Conservation (phyloP, 768 basidiomycete genomes). For the Botryobasidium botryosum region DNA sequence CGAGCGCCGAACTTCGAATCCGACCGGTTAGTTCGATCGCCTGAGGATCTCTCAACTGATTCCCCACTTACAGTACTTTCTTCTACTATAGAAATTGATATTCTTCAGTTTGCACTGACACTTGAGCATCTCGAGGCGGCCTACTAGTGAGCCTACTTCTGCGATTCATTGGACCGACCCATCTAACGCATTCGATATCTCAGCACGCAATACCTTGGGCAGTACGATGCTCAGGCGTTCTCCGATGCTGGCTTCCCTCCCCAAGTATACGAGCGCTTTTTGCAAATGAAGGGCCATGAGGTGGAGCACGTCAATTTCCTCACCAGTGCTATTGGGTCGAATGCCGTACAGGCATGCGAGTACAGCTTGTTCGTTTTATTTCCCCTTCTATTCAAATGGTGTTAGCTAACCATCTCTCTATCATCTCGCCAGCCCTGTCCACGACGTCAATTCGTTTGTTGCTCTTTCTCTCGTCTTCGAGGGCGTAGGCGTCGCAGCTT, state of each 20-base stretch:
- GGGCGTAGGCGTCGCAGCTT: conserved; percentile 38
- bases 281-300: conserved; percentile 27
- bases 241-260: conserved; percentile 22
- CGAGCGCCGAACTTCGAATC: too few species aligned
- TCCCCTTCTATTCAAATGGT: too few species aligned
- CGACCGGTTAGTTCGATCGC: too few species aligned
- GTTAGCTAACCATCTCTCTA: too few species aligned
- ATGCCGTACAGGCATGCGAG: conserved; percentile 23
- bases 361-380: too few species aligned
- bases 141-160: conserved; percentile 5
- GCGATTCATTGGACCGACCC: too few species aligned
- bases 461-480: conserved; percentile 35
- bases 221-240: conserved; percentile 29
- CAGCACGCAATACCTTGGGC: too few species aligned
- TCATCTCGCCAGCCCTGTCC: too few species aligned
- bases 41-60: too few species aligned
- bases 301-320: conserved; percentile 26
- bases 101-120: conserved; percentile 9
- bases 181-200: too few species aligned
- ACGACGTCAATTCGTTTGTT: conserved; percentile 31
- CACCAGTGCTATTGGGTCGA: conserved; percentile 20
- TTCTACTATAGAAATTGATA: too few species aligned
- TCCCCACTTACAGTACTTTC: too few species aligned
- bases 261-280: conserved; percentile 23
- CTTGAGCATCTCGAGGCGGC: conserved; percentile 9